These are phyloP conservation scores for Stagonosporopsis chrysanthemi DNA, from an alignment of 2,329 filamentous ascomycete genomes.

Conservation along the genomic window DNA sequence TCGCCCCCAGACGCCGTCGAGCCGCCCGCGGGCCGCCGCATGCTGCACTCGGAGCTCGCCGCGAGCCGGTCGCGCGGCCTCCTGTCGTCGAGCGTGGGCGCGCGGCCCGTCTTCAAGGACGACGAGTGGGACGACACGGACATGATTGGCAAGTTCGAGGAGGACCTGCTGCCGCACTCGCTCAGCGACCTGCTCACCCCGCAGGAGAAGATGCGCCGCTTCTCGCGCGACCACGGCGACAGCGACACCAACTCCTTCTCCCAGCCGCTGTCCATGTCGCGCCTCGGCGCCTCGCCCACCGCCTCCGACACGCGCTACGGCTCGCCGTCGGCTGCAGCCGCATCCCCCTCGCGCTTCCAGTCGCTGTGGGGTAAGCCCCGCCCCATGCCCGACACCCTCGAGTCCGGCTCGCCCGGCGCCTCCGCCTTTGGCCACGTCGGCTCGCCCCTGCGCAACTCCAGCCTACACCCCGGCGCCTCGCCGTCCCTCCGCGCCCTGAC, in stretches of 20 bases:
- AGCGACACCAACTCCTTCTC: conserved; percentile 57
- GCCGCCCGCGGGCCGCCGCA: conserved; percentile 65
- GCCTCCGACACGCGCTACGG: conserved; percentile 54
- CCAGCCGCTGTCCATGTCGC: conserved; percentile 57
- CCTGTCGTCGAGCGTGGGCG: conserved; percentile 67
- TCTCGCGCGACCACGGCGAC: conserved; percentile 65
- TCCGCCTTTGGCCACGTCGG: conserved; percentile 68
- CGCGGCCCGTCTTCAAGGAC: conserved; percentile 52
- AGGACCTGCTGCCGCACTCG: conserved; percentile 82
- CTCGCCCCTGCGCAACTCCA: conserved; percentile 70
- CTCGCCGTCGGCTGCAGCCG: conserved; percentile 60
- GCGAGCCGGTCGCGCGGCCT: conserved; percentile 62
- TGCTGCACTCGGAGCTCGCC: conserved; percentile 69
- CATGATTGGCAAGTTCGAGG: conserved; percentile 78
- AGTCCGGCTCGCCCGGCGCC: conserved; percentile 47
- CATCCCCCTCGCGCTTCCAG: conserved; percentile 69
- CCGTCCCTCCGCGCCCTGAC: conserved; percentile 61
- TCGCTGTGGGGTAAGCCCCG: conserved; percentile 61
- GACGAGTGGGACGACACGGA: conserved; percentile 61
- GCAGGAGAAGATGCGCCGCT: conserved; percentile 66
- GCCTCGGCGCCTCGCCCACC: conserved; percentile 58
- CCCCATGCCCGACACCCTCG: conserved; percentile 56
- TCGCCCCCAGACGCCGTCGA: conserved; percentile 69
- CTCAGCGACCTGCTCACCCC: conserved; percentile 69
- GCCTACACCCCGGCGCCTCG: conserved; percentile 58